Evolutionary conservation across 2,329 filamentous ascomycete genomes (phyloP).

Genomic region (Xylaria sp.): DNA sequence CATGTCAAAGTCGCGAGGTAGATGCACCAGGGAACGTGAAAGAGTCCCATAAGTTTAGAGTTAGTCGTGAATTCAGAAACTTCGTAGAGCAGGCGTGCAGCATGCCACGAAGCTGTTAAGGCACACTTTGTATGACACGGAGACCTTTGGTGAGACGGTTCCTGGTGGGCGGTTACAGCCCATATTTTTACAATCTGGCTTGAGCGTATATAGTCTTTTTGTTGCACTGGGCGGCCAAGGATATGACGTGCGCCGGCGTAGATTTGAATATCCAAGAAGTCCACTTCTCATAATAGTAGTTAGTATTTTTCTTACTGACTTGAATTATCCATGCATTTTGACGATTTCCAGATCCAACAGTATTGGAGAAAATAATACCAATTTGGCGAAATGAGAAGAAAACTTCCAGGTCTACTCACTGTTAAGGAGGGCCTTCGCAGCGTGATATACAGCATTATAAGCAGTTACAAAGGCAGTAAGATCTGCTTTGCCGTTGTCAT

Average conservation of each 20-base stretch:
- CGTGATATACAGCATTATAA: conserved; percentile 66
- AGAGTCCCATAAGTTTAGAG: conserved; percentile 62
- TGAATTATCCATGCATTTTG: neutral
- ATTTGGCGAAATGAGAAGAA: neutral
- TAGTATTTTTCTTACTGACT: neutral
- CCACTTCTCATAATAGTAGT: conserved; percentile 46
- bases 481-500: conserved; percentile 42
- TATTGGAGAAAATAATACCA: neutral
- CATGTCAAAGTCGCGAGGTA: conserved; percentile 68
- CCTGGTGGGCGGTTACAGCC: conserved; percentile 47
- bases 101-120: conserved; percentile 62
- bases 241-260: conserved; percentile 69
- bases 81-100: conserved; percentile 62
- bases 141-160: conserved; percentile 31
- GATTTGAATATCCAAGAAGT: conserved; percentile 70
- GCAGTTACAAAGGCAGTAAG: conserved; percentile 58
- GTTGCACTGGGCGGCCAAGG: conserved; percentile 63
- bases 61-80: conserved; percentile 60
- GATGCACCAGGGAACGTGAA: conserved; percentile 71
- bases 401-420: conserved; percentile 37
- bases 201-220: conserved; percentile 60
- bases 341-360: too few relatives aligned
- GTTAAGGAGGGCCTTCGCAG: conserved; percentile 65
- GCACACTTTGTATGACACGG: conserved; percentile 44
- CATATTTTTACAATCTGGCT: conserved; percentile 63